Percentiles rank a stretch among this genome's conserved stretches.
Conservation (phyloP, 164 flowering plant species). For the Vitis amurensis region DNA sequence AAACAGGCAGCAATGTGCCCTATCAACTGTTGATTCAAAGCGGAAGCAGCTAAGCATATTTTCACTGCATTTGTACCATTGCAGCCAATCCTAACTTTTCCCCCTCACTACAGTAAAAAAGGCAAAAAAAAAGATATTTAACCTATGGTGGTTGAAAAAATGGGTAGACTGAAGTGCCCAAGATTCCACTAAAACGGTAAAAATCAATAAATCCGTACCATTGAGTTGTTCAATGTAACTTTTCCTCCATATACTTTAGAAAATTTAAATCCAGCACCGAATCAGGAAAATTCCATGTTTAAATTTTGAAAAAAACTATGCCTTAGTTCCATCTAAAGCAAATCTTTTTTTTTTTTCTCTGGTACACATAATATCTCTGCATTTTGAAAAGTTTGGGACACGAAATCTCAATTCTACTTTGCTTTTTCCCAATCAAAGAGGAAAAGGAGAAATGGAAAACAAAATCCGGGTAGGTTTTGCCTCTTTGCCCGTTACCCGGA, state of each 20-base stretch:
- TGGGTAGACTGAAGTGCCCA: neutral
- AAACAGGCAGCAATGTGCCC: neutral
- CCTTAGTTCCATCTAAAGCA: neutral
- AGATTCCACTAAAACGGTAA: neutral
- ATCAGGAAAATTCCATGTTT: conserved; percentile 6
- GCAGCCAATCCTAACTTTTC: neutral
- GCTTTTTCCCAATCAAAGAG: conserved; percentile 5
- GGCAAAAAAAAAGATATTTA: neutral
- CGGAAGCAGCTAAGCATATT: neutral
- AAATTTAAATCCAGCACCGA: conserved; percentile 1
- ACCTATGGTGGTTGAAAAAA: neutral
- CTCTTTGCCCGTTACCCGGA: conserved; percentile 2
- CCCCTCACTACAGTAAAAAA: neutral
- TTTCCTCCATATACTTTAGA: neutral
- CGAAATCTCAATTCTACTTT: conserved; percentile 5
- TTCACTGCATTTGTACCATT: neutral
- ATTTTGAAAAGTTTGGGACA: conserved; percentile 14
- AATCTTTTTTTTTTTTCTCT: neutral
- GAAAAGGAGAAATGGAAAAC: conserved; percentile 4
- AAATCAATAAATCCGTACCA: neutral
- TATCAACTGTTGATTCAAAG: neutral
- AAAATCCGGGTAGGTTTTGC: conserved; percentile 2
- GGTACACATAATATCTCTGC: conserved; percentile 1
- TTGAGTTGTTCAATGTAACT: neutral
- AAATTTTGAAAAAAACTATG: neutral